Conservation (phyloP, 176 grass and related monocot species). For the Avena atlantica region DNA sequence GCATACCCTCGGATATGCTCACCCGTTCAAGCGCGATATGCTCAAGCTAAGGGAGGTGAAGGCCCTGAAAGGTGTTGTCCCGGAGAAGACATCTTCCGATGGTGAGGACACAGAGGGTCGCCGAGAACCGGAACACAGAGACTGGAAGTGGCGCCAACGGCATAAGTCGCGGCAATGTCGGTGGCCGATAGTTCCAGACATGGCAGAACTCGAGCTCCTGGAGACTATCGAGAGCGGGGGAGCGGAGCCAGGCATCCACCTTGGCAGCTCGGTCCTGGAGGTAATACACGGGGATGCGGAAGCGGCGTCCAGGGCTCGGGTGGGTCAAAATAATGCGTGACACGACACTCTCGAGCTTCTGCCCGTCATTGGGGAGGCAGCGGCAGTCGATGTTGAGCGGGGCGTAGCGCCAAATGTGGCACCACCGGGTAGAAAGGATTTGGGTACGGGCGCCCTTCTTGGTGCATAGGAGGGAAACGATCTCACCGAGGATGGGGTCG, state of each 20-base stretch:
- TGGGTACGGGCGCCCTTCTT: background rate
- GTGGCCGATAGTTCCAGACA: background rate
- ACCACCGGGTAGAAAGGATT: background rate
- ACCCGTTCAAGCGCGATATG: background rate
- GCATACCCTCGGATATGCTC: background rate
- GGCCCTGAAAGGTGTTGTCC: background rate
- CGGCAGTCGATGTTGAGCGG: background rate
- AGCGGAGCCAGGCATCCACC: conserved; percentile 15
- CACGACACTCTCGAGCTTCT: background rate
- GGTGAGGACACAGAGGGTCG: background rate
- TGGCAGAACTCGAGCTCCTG: conserved; percentile 26
- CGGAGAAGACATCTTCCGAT: background rate
- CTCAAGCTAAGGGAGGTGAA: conserved; percentile 17
- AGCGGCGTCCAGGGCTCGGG: background rate
- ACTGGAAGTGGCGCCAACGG: background rate
- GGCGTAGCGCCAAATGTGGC: background rate
- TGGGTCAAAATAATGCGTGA: background rate
- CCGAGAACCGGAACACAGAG: conserved; percentile 36
- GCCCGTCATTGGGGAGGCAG: background rate
- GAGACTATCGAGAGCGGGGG: background rate
- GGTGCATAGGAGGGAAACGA: conserved; percentile 17
- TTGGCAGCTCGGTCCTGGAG: background rate
- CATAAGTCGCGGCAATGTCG: background rate
- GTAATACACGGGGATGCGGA: background rate
- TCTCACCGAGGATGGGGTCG: conserved; percentile 3